Conservation (phyloP, 805 yeast genomes). For the Yamadazyma sp. region DNA sequence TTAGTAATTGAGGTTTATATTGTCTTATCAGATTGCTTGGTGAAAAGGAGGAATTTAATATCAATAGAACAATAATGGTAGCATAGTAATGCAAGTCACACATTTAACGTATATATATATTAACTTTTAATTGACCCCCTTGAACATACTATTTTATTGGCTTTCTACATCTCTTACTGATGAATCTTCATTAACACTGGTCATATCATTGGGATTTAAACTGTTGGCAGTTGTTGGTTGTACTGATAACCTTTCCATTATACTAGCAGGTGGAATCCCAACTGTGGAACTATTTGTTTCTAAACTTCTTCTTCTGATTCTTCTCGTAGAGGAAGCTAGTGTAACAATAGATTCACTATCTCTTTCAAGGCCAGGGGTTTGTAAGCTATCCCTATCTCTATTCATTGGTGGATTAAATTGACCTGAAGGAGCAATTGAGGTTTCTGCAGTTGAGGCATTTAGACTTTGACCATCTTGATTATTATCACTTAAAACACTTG, state of each 20-base stretch:
- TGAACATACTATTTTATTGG: too few species aligned
- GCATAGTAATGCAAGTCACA: conserved; percentile 6
- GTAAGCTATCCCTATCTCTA: conserved; percentile 36
- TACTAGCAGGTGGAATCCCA: conserved; percentile 74
- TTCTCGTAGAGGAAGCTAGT: conserved; percentile 38
- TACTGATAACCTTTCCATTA: conserved; percentile 50
- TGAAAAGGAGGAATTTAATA: too few species aligned
- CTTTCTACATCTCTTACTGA: conserved; percentile 5
- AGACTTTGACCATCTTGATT: conserved; percentile 26
- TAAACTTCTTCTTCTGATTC: conserved; percentile 38
- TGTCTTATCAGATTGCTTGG: too few species aligned
- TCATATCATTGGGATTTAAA: conserved; percentile 6
- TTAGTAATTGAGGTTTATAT: too few species aligned
- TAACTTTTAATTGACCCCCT: too few species aligned
- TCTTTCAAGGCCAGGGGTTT: conserved; percentile 42
- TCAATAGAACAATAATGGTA: too few species aligned
- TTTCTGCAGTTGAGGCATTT: conserved; percentile 48
- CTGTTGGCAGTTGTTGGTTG: conserved; percentile 28
- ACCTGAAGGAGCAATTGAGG: conserved; percentile 46
- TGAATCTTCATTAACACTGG: conserved; percentile 4
- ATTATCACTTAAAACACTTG: conserved; percentile 35
- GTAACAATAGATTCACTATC: conserved; percentile 44
- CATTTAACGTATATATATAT: too few species aligned
- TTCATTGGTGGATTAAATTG: conserved; percentile 5
- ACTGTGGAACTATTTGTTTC: conserved; percentile 62